Evolutionary conservation across 306 rosid species (phyloP), one percentile per base, ranked within the genome.

Genomic region (Cicer judaicum): DNA sequence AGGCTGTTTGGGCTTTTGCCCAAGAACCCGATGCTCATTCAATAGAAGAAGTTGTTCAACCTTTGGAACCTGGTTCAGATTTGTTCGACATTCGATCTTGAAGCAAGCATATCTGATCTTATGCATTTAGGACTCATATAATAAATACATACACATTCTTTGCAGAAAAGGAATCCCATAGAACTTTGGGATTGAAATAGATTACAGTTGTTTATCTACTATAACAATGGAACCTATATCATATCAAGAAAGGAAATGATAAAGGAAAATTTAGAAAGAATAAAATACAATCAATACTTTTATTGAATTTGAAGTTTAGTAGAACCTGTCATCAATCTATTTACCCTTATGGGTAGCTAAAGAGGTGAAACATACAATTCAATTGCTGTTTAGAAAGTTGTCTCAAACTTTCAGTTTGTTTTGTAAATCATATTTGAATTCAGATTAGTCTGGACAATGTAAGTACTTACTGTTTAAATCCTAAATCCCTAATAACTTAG

Each of bases 311-410:
- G 39, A 65, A 57, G 65, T 78, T 44, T 7, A 40, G 24, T 61
- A 70, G 54, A 69, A 49, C 42, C 55, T 61, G 34, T 50, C 24
- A 8, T 43, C 56, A 49, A 14, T 61, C 19, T 62, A 39, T 29
- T 39, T 61, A 43, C 36, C 46, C 18, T 70, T 47, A 57, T 8
- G 18, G 24, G 8, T 68, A 18, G 63, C 44, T 68, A 48, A 40
- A 77, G 7, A n/a, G 71, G 41, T 14, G 75, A 65, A 55, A 16
- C 72, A 19, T 77, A 46, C 41, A 56, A 72, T 54, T 66, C 41
- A 56, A 65, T 54, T 72, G 64, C 64, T 41, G 40, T 66, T 42
- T 16, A 48, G 46, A 72, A 72, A 36, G 19, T 59, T 66, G 36
- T 77, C 76, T 42, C 47, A 55, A 72, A 63, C 62, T 57, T 36